phyloP scores from a whole-genome alignment of 805 yeast species.

The Saccharomycopsis olivae region DNA sequence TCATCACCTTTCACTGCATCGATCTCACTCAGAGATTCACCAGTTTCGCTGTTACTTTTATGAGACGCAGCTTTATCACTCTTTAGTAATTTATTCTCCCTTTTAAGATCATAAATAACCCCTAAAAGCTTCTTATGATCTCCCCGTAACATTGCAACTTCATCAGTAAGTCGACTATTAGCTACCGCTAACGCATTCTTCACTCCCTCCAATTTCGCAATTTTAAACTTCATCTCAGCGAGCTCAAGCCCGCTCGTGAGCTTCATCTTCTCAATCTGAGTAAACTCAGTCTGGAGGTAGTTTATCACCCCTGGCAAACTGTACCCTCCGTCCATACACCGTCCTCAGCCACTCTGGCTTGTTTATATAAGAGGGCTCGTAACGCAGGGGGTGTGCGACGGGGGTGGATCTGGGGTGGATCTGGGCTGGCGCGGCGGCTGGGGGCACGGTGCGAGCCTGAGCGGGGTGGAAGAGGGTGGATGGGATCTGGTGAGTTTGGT shows the following conservation, averaged over 20 bases:
- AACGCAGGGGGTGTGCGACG: too few relatives aligned
- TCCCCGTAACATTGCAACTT: slow-evolving; percentile 7
- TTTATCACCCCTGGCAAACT: slow-evolving; percentile 44
- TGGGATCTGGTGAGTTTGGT: too few relatives aligned
- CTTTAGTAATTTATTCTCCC: slow-evolving; percentile 8
- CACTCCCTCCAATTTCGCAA: slow-evolving; percentile 44
- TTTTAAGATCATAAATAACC: slow-evolving; percentile 8
- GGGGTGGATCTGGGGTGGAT: too few relatives aligned
- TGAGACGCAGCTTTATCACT: neutral
- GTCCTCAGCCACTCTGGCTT: too few relatives aligned
- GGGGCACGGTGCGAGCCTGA: too few relatives aligned
- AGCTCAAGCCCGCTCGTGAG: slow-evolving; percentile 52
- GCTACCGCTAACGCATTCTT: slow-evolving; percentile 28
- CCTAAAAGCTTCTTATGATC: slow-evolving; percentile 12
- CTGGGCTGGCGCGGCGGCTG: too few relatives aligned
- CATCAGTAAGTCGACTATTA: slow-evolving; percentile 14
- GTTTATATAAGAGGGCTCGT: too few relatives aligned
- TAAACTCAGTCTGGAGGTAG: slow-evolving; percentile 52
- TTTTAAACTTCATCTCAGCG: slow-evolving; percentile 45
- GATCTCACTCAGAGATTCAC: neutral
- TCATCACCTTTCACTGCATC: too few relatives aligned
- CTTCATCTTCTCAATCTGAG: slow-evolving; percentile 47
- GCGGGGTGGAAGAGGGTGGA: too few relatives aligned
- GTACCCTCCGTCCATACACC: too few relatives aligned
- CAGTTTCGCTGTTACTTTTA: neutral